phyloP scores from a whole-genome alignment of 768 basidiomycete species.

The Panaeolus cyanescens region DNA sequence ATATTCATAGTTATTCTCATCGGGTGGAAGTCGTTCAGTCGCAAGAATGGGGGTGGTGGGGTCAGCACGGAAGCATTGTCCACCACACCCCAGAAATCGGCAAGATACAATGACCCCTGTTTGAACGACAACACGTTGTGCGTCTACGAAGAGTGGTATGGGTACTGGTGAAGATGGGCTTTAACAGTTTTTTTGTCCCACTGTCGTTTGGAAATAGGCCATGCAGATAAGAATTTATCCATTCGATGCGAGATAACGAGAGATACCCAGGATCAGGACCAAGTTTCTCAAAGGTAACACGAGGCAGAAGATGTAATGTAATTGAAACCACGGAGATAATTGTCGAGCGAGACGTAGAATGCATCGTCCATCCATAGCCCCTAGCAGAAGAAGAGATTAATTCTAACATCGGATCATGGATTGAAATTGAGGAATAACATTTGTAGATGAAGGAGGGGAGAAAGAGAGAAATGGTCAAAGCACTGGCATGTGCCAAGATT shows the following conservation, averaged over 20 bases:
- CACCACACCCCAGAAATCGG: slow-evolving; percentile 13
- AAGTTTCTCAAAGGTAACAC: neutral
- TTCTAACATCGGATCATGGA: slow-evolving; percentile 6
- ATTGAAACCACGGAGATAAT: neutral
- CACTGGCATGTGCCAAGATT: neutral
- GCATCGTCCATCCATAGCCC: neutral
- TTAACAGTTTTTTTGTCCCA: too few relatives aligned
- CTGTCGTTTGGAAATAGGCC: too few relatives aligned
- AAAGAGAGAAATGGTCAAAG: neutral
- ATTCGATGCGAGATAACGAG: too few relatives aligned
- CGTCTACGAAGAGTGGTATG: slow-evolving; percentile 65
- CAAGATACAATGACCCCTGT: slow-evolving; percentile 43
- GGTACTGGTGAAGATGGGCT: slow-evolving; percentile 15
- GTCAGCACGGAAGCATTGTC: slow-evolving; percentile 19
- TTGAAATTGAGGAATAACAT: slow-evolving; percentile 1
- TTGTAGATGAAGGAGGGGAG: neutral
- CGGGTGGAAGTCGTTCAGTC: slow-evolving; percentile 45
- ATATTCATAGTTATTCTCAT: slow-evolving; percentile 36
- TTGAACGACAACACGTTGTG: slow-evolving; percentile 63
- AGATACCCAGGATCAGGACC: neutral
- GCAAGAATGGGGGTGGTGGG: slow-evolving; percentile 21
- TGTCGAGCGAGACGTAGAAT: neutral
- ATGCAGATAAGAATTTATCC: neutral
- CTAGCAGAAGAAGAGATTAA: neutral
- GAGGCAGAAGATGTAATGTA: too few relatives aligned